phyloP scores from a whole-genome alignment of 495 filamentous ascomycete species.

The Neurospora discreta region DNA sequence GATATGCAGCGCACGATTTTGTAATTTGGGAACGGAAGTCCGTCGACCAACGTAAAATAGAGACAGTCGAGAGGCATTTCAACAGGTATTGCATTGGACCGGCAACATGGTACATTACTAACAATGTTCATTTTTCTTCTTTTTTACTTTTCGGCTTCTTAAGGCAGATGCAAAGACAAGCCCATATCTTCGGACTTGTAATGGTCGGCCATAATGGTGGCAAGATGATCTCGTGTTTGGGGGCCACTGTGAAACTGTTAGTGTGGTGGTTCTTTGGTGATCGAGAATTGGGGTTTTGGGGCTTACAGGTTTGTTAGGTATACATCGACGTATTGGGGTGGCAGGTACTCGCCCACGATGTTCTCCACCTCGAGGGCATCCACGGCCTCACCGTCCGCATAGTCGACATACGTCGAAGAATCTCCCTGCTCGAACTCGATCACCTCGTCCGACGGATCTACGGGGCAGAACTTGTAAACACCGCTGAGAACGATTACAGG shows the following conservation, averaged over 20 bases:
- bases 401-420: conserved; percentile 58
- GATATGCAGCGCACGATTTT: not conserved
- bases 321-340: conserved; percentile 68
- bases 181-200: conserved; percentile 74
- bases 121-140: not conserved
- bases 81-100: not conserved
- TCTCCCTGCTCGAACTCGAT: conserved; percentile 73
- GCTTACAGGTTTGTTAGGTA: conserved; percentile 91
- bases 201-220: conserved; percentile 72
- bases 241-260: conserved; percentile 49
- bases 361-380: conserved; percentile 69
- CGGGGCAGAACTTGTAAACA: conserved; percentile 82
- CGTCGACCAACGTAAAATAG: not conserved
- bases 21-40: not conserved
- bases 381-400: conserved; percentile 62
- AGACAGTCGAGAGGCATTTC: not conserved
- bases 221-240: conserved; percentile 70
- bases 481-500: conserved; percentile 77
- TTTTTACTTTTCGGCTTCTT: not conserved
- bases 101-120: not conserved
- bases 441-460: conserved; percentile 71
- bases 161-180: conserved; percentile 32
- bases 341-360: conserved; percentile 73
- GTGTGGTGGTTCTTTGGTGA: not conserved
- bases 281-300: not conserved